Evolutionary conservation across 2,329 filamentous ascomycete genomes (phyloP).

Genomic region (Aspergillus transmontanensis): DNA sequence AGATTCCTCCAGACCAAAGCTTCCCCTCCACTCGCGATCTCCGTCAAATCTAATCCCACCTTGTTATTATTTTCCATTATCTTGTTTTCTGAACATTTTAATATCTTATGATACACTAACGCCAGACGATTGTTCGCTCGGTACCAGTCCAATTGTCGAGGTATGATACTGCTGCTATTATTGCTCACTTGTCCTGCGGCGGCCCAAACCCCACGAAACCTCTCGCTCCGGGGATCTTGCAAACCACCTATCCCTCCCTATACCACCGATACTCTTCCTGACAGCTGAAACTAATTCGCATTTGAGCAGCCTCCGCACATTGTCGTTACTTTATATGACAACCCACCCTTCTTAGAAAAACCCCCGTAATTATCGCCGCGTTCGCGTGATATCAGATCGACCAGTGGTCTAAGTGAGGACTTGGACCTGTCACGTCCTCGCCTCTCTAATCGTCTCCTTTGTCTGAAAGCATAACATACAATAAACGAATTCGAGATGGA

Average conservation of each 20-base stretch:
- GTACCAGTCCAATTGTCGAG: constrained; percentile 27
- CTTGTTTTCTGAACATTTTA: constrained; percentile 3
- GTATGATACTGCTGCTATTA: constrained; percentile 27
- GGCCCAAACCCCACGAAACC: constrained; percentile 43
- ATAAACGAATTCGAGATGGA: constrained; percentile 70
- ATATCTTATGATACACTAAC: constrained; percentile 12
- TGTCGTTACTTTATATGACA: constrained; percentile 20
- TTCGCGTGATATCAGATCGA: constrained; percentile 32
- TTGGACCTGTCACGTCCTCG: constrained; percentile 32
- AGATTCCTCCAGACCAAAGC: constrained; percentile 14
- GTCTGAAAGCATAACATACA: constrained; percentile 21
- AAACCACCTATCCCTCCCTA: constrained; percentile 26
- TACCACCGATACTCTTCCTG: constrained; percentile 24
- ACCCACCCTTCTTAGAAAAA: constrained; percentile 18
- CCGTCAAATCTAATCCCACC: constrained; percentile 1
- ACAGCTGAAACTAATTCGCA: constrained; percentile 18
- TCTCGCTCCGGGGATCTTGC: constrained; percentile 29
- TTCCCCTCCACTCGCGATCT: constrained; percentile 12
- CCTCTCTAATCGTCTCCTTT: constrained; percentile 28
- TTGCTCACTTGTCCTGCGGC: constrained; percentile 34
- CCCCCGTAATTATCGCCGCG: constrained; percentile 19
- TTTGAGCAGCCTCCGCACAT: constrained; percentile 18
- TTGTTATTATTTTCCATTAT: not conserved
- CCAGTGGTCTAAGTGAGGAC: constrained; percentile 32
- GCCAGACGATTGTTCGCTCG: constrained; percentile 6